Evolutionary conservation across 2,329 filamentous ascomycete genomes (phyloP).

Genomic region (Xylariaceae sp.): DNA sequence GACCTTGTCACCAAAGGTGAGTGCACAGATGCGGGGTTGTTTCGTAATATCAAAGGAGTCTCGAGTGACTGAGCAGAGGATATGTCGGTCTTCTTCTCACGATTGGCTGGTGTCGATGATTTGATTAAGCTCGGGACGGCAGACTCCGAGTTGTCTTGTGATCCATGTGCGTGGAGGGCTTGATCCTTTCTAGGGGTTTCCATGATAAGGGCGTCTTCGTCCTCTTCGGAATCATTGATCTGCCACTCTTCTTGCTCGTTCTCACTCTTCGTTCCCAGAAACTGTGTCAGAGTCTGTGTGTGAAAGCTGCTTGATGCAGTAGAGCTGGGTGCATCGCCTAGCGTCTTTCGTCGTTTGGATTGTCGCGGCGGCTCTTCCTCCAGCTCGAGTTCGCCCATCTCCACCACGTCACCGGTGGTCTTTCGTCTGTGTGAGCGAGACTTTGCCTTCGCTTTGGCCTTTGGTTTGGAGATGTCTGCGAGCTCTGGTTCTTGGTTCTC

Average conservation of each 20-base stretch:
- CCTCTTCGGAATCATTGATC: constrained; percentile 28
- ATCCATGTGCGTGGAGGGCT: neutral
- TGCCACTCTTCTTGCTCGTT: constrained; percentile 19
- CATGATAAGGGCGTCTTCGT: constrained; percentile 22
- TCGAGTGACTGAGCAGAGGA: constrained; percentile 29
- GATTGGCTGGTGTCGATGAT: constrained; percentile 28
- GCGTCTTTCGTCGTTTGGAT: constrained; percentile 32
- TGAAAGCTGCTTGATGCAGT: constrained; percentile 30
- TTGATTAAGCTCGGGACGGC: constrained; percentile 20
- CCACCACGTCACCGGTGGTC: constrained; percentile 25
- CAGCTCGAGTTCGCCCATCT: constrained; percentile 6
- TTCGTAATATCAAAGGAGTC: constrained; percentile 28
- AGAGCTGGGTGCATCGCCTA: constrained; percentile 26
- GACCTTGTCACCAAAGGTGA: constrained; percentile 30
- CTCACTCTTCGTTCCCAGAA: constrained; percentile 19
- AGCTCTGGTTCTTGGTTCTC: constrained; percentile 9
- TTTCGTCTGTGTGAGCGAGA: constrained; percentile 24
- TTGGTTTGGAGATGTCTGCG: neutral
- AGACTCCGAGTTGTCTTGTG: constrained; percentile 8
- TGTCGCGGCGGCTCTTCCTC: constrained; percentile 18
- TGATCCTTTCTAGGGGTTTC: constrained; percentile 28
- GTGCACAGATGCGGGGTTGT: constrained; percentile 18
- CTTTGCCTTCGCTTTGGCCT: constrained; percentile 16
- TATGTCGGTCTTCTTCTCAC: constrained; percentile 24
- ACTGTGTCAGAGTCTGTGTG: constrained; percentile 32